Evolutionary conservation across 108 stramenopile species (phyloP).

Genomic region (Skeletonema marinoi): DNA sequence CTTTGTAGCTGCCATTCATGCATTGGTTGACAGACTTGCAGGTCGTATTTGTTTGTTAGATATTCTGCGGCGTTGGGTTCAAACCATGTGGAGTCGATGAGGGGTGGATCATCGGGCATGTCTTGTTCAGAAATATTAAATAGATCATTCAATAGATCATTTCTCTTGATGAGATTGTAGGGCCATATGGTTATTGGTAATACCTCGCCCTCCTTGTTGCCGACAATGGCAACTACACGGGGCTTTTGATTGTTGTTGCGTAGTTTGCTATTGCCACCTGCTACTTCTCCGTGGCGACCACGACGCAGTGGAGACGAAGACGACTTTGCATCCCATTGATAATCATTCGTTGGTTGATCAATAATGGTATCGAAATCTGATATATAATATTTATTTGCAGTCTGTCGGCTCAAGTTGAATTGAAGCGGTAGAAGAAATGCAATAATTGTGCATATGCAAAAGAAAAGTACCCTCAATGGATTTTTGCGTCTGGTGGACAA

Average conservation of each 20-base stretch:
- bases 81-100: constrained; percentile 23
- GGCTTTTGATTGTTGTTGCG: neutral
- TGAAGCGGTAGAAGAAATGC: neutral
- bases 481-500: neutral
- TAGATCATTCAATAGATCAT: too few species aligned
- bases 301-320: neutral
- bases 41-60: neutral
- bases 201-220: neutral
- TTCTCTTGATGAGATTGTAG: neutral
- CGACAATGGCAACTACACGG: neutral
- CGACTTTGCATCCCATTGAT: neutral
- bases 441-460: neutral
- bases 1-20: constrained; percentile 31
- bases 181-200: neutral
- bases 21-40: constrained; percentile 42
- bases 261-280: neutral
- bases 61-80: constrained; percentile 25
- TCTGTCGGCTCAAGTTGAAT: neutral
- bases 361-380: neutral
- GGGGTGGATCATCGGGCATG: neutral
- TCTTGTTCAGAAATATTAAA: neutral
- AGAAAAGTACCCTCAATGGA: too few species aligned
- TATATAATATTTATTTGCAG: neutral
- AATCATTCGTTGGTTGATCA: neutral
- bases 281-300: neutral